phyloP scores from a whole-genome alignment of 805 yeast species.

The Kodamaea lidongshanica region DNA sequence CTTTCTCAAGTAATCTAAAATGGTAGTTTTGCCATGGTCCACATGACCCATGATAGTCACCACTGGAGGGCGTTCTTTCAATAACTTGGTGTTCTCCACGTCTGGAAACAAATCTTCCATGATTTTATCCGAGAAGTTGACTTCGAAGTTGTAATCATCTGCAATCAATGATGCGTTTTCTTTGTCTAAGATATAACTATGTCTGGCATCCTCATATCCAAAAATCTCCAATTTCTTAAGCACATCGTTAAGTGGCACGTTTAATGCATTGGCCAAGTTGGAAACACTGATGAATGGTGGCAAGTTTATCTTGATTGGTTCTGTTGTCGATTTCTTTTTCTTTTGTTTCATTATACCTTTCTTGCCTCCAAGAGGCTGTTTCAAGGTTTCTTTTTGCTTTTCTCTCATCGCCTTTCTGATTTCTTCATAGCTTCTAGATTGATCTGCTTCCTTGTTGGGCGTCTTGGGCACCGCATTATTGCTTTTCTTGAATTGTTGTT shows the following conservation, averaged over 20 bases:
- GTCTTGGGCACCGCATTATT: slow-evolving; percentile 1
- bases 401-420: slow-evolving; percentile 16
- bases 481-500: slow-evolving; percentile 16
- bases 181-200: slow-evolving; percentile 74
- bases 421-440: slow-evolving; percentile 11
- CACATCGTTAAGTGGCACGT: slow-evolving; percentile 57
- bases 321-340: slow-evolving; percentile 6
- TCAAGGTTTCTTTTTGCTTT: slow-evolving; percentile 9
- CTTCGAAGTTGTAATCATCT: slow-evolving; percentile 78
- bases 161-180: slow-evolving; percentile 85
- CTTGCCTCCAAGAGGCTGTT: too few relatives aligned
- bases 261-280: slow-evolving; percentile 66
- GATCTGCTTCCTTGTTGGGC: slow-evolving; percentile 4
- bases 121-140: slow-evolving; percentile 47
- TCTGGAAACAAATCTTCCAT: slow-evolving; percentile 55
- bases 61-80: slow-evolving; percentile 79
- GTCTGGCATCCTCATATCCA: slow-evolving; percentile 69
- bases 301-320: slow-evolving; percentile 35
- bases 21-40: slow-evolving; percentile 96
- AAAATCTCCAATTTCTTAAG: slow-evolving; percentile 51
- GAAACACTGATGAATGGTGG: slow-evolving; percentile 79
- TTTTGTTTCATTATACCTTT: slow-evolving; percentile 8
- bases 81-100: slow-evolving; percentile 39
- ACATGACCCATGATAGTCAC: slow-evolving; percentile 99
- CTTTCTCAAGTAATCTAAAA: slow-evolving; percentile 78